phyloP scores from a whole-genome alignment of 148 eudicot species.

The Polygonum aviculare region DNA sequence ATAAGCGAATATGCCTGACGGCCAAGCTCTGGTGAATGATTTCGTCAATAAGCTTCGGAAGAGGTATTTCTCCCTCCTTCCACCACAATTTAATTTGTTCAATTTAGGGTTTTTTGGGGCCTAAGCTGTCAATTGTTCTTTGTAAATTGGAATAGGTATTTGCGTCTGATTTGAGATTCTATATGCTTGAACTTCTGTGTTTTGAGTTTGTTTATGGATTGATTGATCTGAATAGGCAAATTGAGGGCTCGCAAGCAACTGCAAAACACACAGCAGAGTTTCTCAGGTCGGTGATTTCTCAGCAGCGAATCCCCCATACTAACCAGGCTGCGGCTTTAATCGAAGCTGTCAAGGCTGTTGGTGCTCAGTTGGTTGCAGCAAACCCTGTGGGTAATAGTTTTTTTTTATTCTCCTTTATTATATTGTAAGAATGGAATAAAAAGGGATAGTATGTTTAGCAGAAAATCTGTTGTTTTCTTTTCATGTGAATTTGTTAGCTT shows the following conservation, averaged over 20 bases:
- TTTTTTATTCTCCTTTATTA: not conserved
- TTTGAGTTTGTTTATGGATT: not conserved
- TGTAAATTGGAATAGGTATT: not conserved
- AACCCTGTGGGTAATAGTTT: constrained; percentile 71
- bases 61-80: constrained; percentile 36
- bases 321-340: constrained; percentile 76
- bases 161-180: not conserved
- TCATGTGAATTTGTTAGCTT: not conserved
- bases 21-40: constrained; percentile 74
- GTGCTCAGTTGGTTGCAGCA: constrained; percentile 76
- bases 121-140: not conserved
- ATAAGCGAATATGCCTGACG: constrained; percentile 58
- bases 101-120: not conserved
- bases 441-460: not conserved
- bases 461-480: not conserved
- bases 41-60: constrained; percentile 59
- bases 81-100: not conserved
- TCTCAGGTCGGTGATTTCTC: constrained; percentile 85
- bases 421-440: not conserved
- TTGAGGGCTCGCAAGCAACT: constrained; percentile 86
- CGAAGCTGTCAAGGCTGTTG: constrained; percentile 65
- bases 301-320: constrained; percentile 62
- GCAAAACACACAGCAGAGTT: constrained; percentile 86
- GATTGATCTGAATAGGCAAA: constrained; percentile 40
- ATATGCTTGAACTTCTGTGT: not conserved